Evolutionary conservation across 1,139 yeast genomes (phyloP), one percentile per base, ranked within the genome.

Genomic region (Nadsonia starkeyi-henricii): DNA sequence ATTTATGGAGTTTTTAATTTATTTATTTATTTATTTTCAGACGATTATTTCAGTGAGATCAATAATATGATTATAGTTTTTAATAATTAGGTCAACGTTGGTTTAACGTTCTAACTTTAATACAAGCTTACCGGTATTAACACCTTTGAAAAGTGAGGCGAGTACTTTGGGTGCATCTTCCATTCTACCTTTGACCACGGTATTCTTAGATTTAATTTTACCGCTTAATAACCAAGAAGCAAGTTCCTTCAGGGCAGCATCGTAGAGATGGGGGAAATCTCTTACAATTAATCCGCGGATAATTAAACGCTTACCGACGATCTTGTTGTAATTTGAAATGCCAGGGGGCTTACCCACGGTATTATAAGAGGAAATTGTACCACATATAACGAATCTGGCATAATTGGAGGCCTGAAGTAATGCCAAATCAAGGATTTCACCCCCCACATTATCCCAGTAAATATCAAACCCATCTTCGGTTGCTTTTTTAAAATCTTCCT

Each of bases 361-460:
- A 48, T 48, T 48, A 62, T 79, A 79, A 48, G 77, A 77, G 36
- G 84, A 63, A 54, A 80, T 76, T 2, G 80, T 71, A 49, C 85
- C 86, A 65, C 84, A 78, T 28, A 78, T 79, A 52, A 78, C 60
- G 47, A 80, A 65, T 17, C 62, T 65, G 45, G 61, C 55, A 43
- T 23, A 45, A 43, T 46, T 44, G 39, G 41, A 46, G 47, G 48
- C 44, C 19, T 43, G 26, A 30, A 21, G 21, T 51, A 78, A 61
- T 50, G 74, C 72, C 28, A 66, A 62, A 54, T 75, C 78, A 56
- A 80, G 69, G 30, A 76, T 69, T 47, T 71, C 70, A 21, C 86
- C 86, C 47, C 86, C 86, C 46, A 80, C 85, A 52, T 76, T 76
- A 43, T 60, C 64, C 47, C 51, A 59, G 53, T 57, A 59, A 37